phyloP scores from a whole-genome alignment of 1,284 basidiomycete species.

The Puccinia hordei region DNA sequence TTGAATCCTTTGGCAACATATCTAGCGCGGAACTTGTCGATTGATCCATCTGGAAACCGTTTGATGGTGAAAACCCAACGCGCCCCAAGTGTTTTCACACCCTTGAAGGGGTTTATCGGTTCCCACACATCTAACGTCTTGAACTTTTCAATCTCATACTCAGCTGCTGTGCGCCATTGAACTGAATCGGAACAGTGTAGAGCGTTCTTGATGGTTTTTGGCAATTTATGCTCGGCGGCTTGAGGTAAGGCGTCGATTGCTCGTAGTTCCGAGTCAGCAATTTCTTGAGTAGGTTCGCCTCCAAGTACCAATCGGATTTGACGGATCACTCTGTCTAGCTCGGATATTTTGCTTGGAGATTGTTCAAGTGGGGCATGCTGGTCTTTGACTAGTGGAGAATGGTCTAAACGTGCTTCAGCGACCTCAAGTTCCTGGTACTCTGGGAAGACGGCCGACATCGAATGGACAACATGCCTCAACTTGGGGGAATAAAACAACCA shows the following conservation, averaged over 20 bases:
- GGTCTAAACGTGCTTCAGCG: too few species aligned
- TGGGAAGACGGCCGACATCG: too few species aligned
- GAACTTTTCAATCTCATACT: not conserved
- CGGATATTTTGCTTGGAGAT: too few species aligned
- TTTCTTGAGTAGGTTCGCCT: too few species aligned
- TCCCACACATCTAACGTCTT: not conserved
- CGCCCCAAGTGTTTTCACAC: not conserved
- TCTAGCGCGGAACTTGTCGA: not conserved
- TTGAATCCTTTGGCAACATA: constrained; percentile 25
- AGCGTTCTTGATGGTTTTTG: not conserved
- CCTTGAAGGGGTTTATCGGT: not conserved
- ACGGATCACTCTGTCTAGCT: too few species aligned
- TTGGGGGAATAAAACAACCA: too few species aligned
- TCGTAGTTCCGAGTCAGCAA: too few species aligned
- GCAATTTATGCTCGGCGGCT: not conserved
- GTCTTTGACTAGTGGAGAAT: too few species aligned
- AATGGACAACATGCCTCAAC: too few species aligned
- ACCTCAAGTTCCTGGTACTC: too few species aligned
- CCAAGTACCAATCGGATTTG: too few species aligned
- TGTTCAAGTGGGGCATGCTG: too few species aligned
- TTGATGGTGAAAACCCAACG: constrained; percentile 28
- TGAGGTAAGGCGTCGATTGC: not conserved
- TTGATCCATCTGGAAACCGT: not conserved
- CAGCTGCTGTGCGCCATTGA: not conserved
- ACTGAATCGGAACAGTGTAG: not conserved